Evolutionary conservation across 345 rosid species (phyloP), one percentile per base, ranked within the genome.

Genomic region (Raphanus raphanistrum): DNA sequence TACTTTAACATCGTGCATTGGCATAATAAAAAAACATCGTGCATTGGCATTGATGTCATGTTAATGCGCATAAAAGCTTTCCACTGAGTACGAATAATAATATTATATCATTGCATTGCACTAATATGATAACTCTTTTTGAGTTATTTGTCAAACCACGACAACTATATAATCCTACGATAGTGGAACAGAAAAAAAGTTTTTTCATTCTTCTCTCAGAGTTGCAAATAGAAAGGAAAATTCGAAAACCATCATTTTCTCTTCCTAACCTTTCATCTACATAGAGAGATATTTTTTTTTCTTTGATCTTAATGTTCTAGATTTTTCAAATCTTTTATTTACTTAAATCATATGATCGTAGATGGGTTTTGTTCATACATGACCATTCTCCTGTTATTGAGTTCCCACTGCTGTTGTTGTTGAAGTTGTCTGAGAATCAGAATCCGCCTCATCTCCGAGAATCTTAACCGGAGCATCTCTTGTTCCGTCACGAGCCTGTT

Each of bases 401-500:
- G 81, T 79, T 85, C 84, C 88, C 92, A 86, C 68, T 77, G 71
- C 58, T 72, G 60, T 41, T 72, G 76, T 41, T 76, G 85, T 66
- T 88, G 91, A 55, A 85, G 85, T 70, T 87, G 89, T 80, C 88
- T 78, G 82, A 86, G 52, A 59, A 83, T 67, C 82, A 90, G 52
- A 31, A 87, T 82, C 70, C 85, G 89, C 15, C 76, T 78, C 54
- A 86, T 63, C 65, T 87, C 87, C 78, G 83, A 85, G 71, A 92
- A 83, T 67, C 82, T 86, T 29, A 57, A 90, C 63, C 79, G 85
- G 82, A 94, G 94, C 68, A 85, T 71, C 76, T 63, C 83, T 15
- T 81, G 82, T 72, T 90, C 93, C 16, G 86, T 80, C 76, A 77
- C 85, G 73, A 94, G 90, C 83, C 68, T 82, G 54, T 82, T 84